Conservation (phyloP, 2,329 filamentous ascomycete species). For the Pestalotiopsis fici region DNA sequence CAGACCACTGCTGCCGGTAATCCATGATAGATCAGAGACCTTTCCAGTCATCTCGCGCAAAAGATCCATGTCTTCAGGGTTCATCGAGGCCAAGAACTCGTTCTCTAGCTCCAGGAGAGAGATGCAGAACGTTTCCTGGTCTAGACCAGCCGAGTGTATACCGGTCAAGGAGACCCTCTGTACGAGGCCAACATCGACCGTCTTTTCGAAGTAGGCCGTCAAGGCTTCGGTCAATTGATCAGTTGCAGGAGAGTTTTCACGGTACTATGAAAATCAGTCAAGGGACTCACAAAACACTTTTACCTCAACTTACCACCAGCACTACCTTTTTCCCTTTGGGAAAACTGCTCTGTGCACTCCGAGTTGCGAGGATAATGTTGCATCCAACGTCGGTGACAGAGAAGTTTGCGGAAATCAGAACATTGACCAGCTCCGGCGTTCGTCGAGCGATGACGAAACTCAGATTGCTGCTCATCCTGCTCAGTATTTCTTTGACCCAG, state of each 20-base stretch:
- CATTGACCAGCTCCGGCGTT: too few relatives aligned
- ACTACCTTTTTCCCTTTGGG: too few relatives aligned
- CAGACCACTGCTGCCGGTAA: not conserved
- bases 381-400: too few relatives aligned
- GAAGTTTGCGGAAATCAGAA: too few relatives aligned
- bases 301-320: too few relatives aligned
- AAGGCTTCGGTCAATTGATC: not conserved
- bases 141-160: not conserved
- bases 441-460: too few relatives aligned
- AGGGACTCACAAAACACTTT: too few relatives aligned
- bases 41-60: not conserved
- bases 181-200: not conserved
- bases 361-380: too few relatives aligned
- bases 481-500: too few relatives aligned
- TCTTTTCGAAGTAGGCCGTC: not conserved
- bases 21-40: not conserved
- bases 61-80: not conserved
- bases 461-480: too few relatives aligned
- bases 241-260: not conserved
- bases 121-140: not conserved
- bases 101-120: not conserved
- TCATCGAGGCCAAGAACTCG: not conserved
- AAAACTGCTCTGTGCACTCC: too few relatives aligned
- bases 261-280: too few relatives aligned
- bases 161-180: not conserved